Percentiles rank a stretch among this genome's conserved stretches.
phyloP scores from a whole-genome alignment of 805 yeast genomes.

The Candida alai region DNA sequence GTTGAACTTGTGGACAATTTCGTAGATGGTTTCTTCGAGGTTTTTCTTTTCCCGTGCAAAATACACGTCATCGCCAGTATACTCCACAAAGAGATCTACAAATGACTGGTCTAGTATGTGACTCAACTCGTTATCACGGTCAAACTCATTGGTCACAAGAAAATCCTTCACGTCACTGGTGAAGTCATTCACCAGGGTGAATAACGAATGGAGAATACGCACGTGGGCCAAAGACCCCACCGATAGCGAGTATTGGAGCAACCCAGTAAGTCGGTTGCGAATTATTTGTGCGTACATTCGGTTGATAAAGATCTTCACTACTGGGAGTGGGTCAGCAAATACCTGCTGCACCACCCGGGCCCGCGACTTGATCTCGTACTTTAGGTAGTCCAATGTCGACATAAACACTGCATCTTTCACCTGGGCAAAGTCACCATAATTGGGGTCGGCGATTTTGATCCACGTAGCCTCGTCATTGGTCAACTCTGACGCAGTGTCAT shows the following conservation, averaged over 20 bases:
- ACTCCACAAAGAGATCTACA: conserved; percentile 70
- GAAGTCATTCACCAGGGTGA: conserved; percentile 53
- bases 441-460: conserved; percentile 59
- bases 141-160: conserved; percentile 45
- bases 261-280: conserved; percentile 50
- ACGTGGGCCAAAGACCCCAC: conserved; percentile 68
- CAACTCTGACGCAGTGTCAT: conserved; percentile 27
- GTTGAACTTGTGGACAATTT: conserved; percentile 44
- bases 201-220: conserved; percentile 68
- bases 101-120: conserved; percentile 64
- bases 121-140: conserved; percentile 42
- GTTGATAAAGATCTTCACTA: conserved; percentile 65
- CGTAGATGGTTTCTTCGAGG: conserved; percentile 51
- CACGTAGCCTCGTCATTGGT: conserved; percentile 49
- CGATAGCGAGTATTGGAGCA: conserved; percentile 60
- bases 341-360: conserved; percentile 70
- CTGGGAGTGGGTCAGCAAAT: conserved; percentile 66
- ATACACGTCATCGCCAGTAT: conserved; percentile 62
- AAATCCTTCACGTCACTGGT: conserved; percentile 64
- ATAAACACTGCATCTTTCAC: conserved; percentile 49
- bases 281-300: conserved; percentile 74
- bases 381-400: conserved; percentile 47
- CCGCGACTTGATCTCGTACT: conserved; percentile 62
- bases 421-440: conserved; percentile 36
- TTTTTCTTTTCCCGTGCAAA: conserved; percentile 68